phyloP scores from a whole-genome alignment of 2,329 filamentous ascomycete species.

The Aspergillus amoenus region DNA sequence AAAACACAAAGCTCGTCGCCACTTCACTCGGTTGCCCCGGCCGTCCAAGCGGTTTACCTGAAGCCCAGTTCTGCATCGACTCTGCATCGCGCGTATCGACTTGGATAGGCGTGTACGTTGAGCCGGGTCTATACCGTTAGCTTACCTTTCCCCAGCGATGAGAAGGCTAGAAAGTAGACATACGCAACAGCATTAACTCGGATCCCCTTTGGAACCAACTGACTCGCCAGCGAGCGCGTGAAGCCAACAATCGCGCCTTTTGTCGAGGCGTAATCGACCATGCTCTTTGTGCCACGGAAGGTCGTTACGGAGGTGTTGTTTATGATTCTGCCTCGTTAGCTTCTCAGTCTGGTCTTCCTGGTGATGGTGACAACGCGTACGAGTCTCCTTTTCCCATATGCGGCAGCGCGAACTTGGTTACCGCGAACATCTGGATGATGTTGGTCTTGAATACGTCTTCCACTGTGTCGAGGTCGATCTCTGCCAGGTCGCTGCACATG shows the following conservation, averaged over 20 bases:
- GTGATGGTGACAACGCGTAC: constrained; percentile 28
- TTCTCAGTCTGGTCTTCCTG: too few species aligned
- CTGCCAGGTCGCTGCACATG: constrained; percentile 52
- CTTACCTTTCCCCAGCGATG: not conserved
- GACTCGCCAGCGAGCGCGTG: constrained; percentile 53
- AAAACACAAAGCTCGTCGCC: constrained; percentile 40
- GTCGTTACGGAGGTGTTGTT: constrained; percentile 57
- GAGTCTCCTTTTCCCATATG: constrained; percentile 54
- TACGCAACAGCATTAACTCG: constrained; percentile 50
- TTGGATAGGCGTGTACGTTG: constrained; percentile 37
- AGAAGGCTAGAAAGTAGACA: constrained; percentile 13
- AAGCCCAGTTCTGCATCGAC: constrained; percentile 36
- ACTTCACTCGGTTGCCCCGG: constrained; percentile 41
- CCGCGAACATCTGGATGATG: constrained; percentile 59
- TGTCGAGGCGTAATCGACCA: constrained; percentile 58
- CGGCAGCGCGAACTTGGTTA: constrained; percentile 57
- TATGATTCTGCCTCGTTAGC: constrained; percentile 48
- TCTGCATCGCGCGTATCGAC: constrained; percentile 34
- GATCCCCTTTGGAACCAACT: constrained; percentile 58
- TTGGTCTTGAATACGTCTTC: constrained; percentile 59
- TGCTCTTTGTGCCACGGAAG: constrained; percentile 51
- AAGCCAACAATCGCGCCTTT: constrained; percentile 61
- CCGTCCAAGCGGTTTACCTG: constrained; percentile 29
- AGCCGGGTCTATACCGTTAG: constrained; percentile 27
- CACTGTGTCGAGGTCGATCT: constrained; percentile 56